Base-by-base conservation (phyloP, 192 early-diverging fungal genomes). In the Coemansia sp. region DNA sequence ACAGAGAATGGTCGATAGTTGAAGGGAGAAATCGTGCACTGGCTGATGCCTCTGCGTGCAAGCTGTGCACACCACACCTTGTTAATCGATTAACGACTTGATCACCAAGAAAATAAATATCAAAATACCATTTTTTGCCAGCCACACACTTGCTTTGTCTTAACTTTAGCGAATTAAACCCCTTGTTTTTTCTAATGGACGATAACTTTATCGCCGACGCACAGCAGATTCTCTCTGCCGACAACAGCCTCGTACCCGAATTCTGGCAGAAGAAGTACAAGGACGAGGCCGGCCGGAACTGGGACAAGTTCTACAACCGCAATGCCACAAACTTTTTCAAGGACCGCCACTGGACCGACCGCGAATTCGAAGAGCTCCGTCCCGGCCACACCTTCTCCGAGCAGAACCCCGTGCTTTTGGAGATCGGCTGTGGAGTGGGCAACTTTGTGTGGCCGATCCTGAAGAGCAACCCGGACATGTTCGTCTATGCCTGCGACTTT, bases 381-480 rank as follows among this genome's bases (percentile, higher is more conserved):
- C 74, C 74, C 10, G 70, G 72, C 4, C 66, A 66, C 19, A 44
- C 48, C 27, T 85, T 78, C 44, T 64, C 68, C 1, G 68, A 83
- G 63, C 14, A 63, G 41, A 72, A 63, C 13, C 74, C 53, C 3
- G 66, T 68, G 14, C 68, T 99, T 8, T 88, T 94, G 66, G 98
- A 99, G 72, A 90, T 98, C 39, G 98, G 98, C 48, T 99, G 98
- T 79, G 98, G 98, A 3, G 96, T 95, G 2, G 97, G 96, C 54
- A 97, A 94, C 77, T 95, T 95, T 62, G 88, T 97, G 66, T 99
- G 95, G 79, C 98, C 98, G 2, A 70, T 99, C 8, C 69, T 99
- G 37, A 86, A 89, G 54, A 88, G 92, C 80, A 92, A 93, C 73
- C 84, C 87, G 0, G 86, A 93, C 24, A 79, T 98, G 29, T 95